Conservation (phyloP, 1,284 basidiomycete species). For the Wallemia ichthyophaga region DNA sequence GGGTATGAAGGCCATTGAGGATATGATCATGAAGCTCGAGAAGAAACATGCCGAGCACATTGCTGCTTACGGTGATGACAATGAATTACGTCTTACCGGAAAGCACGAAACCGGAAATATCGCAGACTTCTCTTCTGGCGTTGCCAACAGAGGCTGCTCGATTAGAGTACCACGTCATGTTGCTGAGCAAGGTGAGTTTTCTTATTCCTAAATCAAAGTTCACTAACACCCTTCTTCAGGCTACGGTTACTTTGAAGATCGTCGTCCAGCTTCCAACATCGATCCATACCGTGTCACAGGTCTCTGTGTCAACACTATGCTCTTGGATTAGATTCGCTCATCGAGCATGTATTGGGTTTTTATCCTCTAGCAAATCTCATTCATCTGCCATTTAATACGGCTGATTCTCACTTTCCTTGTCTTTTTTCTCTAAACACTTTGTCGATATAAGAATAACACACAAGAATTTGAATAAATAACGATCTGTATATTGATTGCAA, state of each 20-base stretch:
- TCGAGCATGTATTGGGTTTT: too few species aligned
- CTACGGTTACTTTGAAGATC: constrained; percentile 84
- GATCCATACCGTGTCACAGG: constrained; percentile 26
- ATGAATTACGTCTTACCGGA: constrained; percentile 74
- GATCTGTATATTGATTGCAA: too few species aligned
- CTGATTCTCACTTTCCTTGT: too few species aligned
- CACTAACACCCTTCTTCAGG: constrained; percentile 30
- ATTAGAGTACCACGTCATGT: constrained; percentile 25
- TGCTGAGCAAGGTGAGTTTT: constrained; percentile 11
- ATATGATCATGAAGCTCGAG: constrained; percentile 65
- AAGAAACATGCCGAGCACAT: constrained; percentile 71
- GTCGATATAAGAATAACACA: too few species aligned
- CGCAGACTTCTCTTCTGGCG: constrained; percentile 66
- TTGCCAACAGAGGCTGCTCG: constrained; percentile 92
- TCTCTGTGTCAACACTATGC: not conserved
- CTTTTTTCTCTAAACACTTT: too few species aligned
- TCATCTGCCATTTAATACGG: too few species aligned
- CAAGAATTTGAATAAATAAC: too few species aligned
- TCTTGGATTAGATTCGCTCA: not conserved
- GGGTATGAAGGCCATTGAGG: constrained; percentile 79
- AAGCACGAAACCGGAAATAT: constrained; percentile 94
- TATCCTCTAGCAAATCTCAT: too few species aligned
- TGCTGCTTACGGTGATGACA: constrained; percentile 87
- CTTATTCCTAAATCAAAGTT: constrained; percentile 67
- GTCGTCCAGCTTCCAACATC: constrained; percentile 90